Evolutionary conservation across 176 grass and related monocot genomes (phyloP).

Genomic region (Bothriochloa decipiens): DNA sequence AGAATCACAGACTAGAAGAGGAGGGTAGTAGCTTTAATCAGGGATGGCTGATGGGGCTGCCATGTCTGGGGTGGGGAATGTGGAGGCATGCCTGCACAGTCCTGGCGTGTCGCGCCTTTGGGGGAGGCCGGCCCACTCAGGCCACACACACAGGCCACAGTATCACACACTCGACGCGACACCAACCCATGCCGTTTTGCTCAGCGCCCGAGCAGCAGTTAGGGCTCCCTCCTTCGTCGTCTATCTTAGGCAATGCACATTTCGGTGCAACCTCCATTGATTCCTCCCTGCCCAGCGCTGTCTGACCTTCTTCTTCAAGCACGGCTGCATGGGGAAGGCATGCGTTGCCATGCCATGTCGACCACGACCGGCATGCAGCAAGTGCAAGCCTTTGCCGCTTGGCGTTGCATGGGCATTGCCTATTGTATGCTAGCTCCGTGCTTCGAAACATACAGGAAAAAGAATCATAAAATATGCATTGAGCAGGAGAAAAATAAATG

Average conservation of each 20-base stretch:
- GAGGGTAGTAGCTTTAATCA: constrained; percentile 61
- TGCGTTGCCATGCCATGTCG: background rate
- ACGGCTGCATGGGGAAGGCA: background rate
- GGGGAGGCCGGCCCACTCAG: background rate
- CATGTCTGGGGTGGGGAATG: constrained; percentile 69
- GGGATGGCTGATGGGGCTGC: constrained; percentile 44
- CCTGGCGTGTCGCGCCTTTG: constrained; percentile 50
- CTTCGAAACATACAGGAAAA: no score
- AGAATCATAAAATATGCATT: no score
- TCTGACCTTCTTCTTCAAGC: constrained; percentile 13
- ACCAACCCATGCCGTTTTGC: constrained; percentile 50
- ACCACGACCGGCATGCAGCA: background rate
- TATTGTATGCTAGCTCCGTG: no score
- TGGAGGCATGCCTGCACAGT: constrained; percentile 70
- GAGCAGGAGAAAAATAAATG: no score
- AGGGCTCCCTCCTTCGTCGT: background rate
- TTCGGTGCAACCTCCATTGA: constrained; percentile 51
- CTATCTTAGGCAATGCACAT: constrained; percentile 50
- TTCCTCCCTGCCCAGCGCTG: constrained; percentile 3
- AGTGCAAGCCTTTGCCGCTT: background rate
- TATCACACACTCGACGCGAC: constrained; percentile 19
- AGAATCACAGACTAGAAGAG: background rate
- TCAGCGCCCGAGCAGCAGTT: constrained; percentile 34
- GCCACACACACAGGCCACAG: background rate
- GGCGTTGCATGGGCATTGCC: no score